Conservation (phyloP, 345 rosid genomes). For the Ailanthus altissimus region DNA sequence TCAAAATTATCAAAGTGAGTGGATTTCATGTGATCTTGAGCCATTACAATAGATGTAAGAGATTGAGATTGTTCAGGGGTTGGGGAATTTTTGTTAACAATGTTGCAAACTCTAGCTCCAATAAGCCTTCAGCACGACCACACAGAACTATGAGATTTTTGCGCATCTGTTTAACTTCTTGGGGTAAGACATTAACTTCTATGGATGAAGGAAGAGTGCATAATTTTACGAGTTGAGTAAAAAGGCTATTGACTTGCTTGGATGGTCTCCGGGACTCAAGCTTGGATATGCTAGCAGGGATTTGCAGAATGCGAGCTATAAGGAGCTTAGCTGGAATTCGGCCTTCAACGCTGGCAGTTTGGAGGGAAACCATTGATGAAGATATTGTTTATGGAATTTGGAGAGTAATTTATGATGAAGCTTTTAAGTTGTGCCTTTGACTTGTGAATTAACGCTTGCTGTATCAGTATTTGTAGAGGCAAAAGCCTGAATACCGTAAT, state of each 20-base stretch:
- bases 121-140: conserved; percentile 40
- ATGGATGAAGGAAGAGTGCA: conserved; percentile 30
- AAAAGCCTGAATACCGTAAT: not conserved
- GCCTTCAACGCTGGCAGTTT: conserved; percentile 14
- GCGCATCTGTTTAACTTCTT: conserved; percentile 27
- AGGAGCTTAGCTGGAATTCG: conserved; percentile 25
- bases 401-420: not conserved
- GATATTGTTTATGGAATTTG: not conserved
- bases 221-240: conserved; percentile 32
- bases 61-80: conserved; percentile 21
- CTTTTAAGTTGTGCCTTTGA: not conserved
- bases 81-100: conserved; percentile 24
- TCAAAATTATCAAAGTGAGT: conserved; percentile 42
- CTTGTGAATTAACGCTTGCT: not conserved
- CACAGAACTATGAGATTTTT: conserved; percentile 31
- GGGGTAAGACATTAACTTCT: conserved; percentile 20
- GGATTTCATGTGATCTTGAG: no score
- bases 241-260: conserved; percentile 31
- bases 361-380: conserved; percentile 36
- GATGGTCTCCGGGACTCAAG: conserved; percentile 35
- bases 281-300: conserved; percentile 28
- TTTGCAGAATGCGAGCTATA: conserved; percentile 27
- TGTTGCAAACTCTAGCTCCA: conserved; percentile 43
- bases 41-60: conserved; percentile 42
- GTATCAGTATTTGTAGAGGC: not conserved